Conservation (phyloP, 495 filamentous ascomycete genomes). For the Hypoxylon perforatum region DNA sequence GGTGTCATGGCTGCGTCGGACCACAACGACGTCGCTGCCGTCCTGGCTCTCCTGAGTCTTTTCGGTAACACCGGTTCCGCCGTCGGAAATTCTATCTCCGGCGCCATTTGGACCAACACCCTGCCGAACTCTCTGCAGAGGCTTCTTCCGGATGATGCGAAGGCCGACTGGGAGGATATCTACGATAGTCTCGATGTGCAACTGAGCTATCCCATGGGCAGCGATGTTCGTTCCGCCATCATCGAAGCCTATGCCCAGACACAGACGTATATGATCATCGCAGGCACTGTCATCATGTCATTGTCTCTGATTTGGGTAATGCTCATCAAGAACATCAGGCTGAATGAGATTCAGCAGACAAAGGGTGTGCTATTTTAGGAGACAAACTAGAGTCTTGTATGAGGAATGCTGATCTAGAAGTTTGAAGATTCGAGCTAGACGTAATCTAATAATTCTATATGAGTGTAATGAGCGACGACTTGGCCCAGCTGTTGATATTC, state of each 20-base stretch:
- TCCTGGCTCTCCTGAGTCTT: conserved; percentile 64
- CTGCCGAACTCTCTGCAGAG: conserved; percentile 55
- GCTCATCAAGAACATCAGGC: conserved; percentile 8
- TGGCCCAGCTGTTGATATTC: neutral
- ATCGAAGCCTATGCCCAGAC: conserved; percentile 63
- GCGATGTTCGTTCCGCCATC: conserved; percentile 66
- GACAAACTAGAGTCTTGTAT: neutral
- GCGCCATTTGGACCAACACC: conserved; percentile 66
- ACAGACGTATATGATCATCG: conserved; percentile 8
- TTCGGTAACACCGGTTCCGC: conserved; percentile 64
- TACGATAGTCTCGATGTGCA: conserved; percentile 70
- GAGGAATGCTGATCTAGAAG: no score
- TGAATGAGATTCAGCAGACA: conserved; percentile 14
- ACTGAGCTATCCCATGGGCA: conserved; percentile 66
- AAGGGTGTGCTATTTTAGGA: conserved; percentile 6
- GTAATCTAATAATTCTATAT: no score
- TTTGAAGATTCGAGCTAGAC: no score
- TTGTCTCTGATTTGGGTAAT: conserved; percentile 3
- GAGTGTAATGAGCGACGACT: neutral
- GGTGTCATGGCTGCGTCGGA: conserved; percentile 65
- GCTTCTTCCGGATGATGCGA: conserved; percentile 63
- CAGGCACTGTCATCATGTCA: conserved; percentile 7
- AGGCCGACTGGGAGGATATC: conserved; percentile 60
- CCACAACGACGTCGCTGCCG: conserved; percentile 67
- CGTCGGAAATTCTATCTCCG: conserved; percentile 62